A percentile compares a stretch with the other conserved stretches of the same genome.
Conservation (phyloP, 192 early-diverging fungal species). For the Cetraspora pellucida region DNA sequence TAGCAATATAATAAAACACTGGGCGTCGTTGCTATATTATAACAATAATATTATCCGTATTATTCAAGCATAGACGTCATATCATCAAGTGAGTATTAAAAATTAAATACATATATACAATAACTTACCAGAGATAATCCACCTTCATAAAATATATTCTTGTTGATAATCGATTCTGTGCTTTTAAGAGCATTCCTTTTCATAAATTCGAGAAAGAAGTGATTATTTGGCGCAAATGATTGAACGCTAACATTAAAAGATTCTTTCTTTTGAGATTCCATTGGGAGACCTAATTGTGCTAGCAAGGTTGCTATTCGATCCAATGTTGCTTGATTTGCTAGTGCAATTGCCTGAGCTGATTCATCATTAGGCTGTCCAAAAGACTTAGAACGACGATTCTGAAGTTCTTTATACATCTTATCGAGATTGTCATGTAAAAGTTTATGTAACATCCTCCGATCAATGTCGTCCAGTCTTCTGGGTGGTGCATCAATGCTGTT, state of each 20-base stretch:
- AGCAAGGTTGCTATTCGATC: conserved; percentile 80
- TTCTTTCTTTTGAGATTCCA: conserved; percentile 60
- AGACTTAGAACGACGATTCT: conserved; percentile 46
- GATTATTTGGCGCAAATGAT: conserved; percentile 48
- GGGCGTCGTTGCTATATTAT: conserved; percentile 56
- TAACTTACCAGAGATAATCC: conserved; percentile 63
- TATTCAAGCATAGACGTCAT: not conserved
- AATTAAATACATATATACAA: not conserved
- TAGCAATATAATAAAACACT: conserved; percentile 87
- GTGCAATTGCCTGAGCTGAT: conserved; percentile 42
- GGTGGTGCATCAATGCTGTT: not conserved
- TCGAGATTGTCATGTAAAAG: conserved; percentile 71
- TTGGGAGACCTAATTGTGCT: conserved; percentile 82
- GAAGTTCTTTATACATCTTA: conserved; percentile 66
- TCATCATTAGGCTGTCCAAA: conserved; percentile 8
- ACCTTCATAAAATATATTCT: conserved; percentile 84
- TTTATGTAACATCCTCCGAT: conserved; percentile 54
- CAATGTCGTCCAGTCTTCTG: conserved; percentile 43
- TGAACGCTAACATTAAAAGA: conserved; percentile 39
- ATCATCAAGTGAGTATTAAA: not conserved
- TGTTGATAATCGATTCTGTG: conserved; percentile 64
- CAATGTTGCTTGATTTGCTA: conserved; percentile 68
- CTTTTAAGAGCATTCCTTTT: conserved; percentile 65
- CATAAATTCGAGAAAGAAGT: conserved; percentile 68
- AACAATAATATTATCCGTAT: not conserved